phyloP scores from a whole-genome alignment of 306 rosid genomes.

The Senna tora region DNA sequence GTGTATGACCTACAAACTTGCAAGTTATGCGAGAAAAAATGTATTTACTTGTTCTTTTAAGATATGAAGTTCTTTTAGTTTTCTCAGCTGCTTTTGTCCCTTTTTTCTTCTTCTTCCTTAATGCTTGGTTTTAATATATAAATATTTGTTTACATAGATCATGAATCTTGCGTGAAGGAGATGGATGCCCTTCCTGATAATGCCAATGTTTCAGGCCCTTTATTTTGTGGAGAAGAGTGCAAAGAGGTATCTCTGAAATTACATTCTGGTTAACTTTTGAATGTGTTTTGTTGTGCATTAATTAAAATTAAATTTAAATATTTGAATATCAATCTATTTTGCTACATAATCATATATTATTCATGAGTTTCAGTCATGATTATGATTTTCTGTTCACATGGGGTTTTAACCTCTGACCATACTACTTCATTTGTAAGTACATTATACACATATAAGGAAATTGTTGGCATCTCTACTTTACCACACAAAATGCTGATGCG shows the following conservation, averaged over 20 bases:
- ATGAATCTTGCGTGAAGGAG: conserved; percentile 62
- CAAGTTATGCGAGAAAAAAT: conserved; percentile 86
- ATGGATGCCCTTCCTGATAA: conserved; percentile 47
- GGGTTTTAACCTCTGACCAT: neutral
- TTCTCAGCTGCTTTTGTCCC: conserved; percentile 17
- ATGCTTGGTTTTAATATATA: conserved; percentile 11
- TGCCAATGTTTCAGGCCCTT: conserved; percentile 38
- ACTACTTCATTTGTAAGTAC: neutral
- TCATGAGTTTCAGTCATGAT: conserved; percentile 1
- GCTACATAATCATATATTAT: neutral
- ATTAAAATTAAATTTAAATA: neutral
- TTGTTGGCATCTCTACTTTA: neutral
- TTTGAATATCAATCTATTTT: conserved; percentile 6
- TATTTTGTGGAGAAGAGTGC: conserved; percentile 85
- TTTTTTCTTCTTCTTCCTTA: conserved; percentile 17
- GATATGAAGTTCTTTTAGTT: conserved; percentile 30
- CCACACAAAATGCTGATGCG: neutral
- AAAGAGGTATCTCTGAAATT: conserved; percentile 68
- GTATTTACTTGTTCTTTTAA: conserved; percentile 52
- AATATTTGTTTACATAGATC: conserved; percentile 57
- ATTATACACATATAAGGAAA: neutral
- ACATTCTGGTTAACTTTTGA: neutral
- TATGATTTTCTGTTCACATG: neutral
- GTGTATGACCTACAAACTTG: conserved; percentile 54
- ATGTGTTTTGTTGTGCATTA: neutral